Evolutionary conservation across 805 yeast species (phyloP), one percentile per base, ranked within the genome.

Genomic region (Ogataea wickerhamii): DNA sequence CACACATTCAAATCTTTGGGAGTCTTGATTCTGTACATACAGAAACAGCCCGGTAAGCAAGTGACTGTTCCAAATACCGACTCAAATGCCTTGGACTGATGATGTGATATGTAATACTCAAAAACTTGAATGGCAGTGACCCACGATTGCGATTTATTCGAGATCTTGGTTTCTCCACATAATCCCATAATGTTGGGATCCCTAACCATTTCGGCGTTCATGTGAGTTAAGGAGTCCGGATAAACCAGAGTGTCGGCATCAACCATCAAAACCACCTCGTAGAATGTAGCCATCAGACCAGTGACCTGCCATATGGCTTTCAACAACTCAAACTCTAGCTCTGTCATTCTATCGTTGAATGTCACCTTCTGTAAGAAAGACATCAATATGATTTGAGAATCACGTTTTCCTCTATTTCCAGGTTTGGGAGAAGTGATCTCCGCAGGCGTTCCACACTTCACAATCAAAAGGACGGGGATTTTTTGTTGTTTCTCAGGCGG

Each of bases 321-420:
- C 55, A 87, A 64, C 47, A 88, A 70, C 56, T 84, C 93, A 53
- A 75, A 87, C 50, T 89, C 96, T 41, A 88, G 74, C 49, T 82
- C 86, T 0, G 96, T 82, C 96, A 88, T 88, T 71, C 96, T 79
- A 61, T 89, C 97, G 61, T 88, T 89, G 61, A 86, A 87, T 52
- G 89, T 86, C 14, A 88, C 74, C 51, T 79, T 82, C 63, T 88
- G 96, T 54, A 88, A 70, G 62, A 88, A 88, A 0, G 91, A 80
- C 96, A 88, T 88, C 52, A 88, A 68, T 44, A 88, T 81, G 43
- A 88, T 80, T 61, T 88, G 97, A 17, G 96, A 86, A 58, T 88
- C 97, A 66, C 97, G 84, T 62, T 88, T 88, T 64, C 97, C 97
- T 71, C 97, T 80, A 60, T 88, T 88, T 49, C 97, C 97, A 4